These are phyloP conservation scores for Raffaelea ambrosiae DNA, from an alignment of 2,329 filamentous ascomycete species.

Conservation along the genomic window DNA sequence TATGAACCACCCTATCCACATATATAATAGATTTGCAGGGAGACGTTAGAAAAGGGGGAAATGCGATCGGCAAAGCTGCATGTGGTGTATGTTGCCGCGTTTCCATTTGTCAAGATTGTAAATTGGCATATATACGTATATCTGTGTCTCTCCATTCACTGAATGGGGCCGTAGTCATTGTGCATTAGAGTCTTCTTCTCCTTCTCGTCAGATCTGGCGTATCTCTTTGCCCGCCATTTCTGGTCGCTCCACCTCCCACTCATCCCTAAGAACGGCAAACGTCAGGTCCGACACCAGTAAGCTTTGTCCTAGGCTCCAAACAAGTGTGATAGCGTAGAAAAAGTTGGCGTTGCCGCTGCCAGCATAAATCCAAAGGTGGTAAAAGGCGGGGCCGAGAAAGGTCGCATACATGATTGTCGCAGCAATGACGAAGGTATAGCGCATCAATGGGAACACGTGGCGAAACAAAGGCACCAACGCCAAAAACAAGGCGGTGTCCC, in stretches of 20 bases:
- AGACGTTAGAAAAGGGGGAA: no score
- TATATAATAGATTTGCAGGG: background rate
- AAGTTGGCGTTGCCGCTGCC: conserved; percentile 98
- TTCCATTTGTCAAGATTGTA: no score
- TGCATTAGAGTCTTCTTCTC: no score
- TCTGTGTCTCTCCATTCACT: no score
- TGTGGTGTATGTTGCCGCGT: no score
- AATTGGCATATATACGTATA: no score
- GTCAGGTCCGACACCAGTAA: conserved; percentile 80
- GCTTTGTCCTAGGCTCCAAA: conserved; percentile 88
- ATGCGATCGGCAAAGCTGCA: no score
- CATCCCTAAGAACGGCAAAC: conserved; percentile 82
- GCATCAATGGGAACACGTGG: conserved; percentile 89
- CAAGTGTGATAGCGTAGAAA: conserved; percentile 98
- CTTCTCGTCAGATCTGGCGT: conserved; percentile 70
- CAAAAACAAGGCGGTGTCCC: conserved; percentile 80
- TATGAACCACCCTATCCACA: background rate
- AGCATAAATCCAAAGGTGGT: conserved; percentile 96
- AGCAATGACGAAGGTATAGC: conserved; percentile 82
- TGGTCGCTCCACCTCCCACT: conserved; percentile 87
- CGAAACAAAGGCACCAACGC: conserved; percentile 75
- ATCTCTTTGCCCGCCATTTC: conserved; percentile 86
- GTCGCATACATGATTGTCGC: conserved; percentile 80
- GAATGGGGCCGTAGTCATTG: no score
- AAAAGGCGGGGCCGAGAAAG: conserved; percentile 87